Conservation (phyloP, 352 stramenopile genomes). For the Phytopythium montanum region DNA sequence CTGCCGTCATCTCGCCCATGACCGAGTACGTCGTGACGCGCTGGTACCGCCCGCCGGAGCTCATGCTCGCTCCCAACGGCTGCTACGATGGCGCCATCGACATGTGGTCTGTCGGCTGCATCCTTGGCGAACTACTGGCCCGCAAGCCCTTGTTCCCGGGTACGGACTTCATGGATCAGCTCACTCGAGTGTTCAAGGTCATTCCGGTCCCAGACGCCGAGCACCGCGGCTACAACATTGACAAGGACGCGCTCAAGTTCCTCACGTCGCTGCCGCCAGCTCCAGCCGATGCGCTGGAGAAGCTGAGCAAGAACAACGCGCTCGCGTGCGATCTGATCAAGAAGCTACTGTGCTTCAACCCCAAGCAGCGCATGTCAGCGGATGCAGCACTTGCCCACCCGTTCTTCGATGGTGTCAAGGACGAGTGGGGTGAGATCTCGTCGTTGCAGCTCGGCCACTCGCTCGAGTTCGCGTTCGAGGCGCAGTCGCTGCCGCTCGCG, state of each 20-base stretch:
- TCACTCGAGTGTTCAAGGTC: conserved; percentile 78
- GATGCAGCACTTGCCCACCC: conserved; percentile 85
- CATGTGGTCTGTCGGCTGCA: conserved; percentile 89
- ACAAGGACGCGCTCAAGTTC: conserved; percentile 85
- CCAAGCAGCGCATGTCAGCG: conserved; percentile 86
- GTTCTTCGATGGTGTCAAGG: conserved; percentile 88
- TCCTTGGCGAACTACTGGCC: conserved; percentile 90
- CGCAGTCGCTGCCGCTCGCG: conserved; percentile 62
- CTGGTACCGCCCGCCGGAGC: conserved; percentile 91
- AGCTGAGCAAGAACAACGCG: conserved; percentile 39
- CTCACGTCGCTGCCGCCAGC: conserved; percentile 64
- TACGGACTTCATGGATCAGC: conserved; percentile 84
- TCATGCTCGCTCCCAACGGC: conserved; percentile 90
- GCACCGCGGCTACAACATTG: conserved; percentile 64
- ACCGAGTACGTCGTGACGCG: conserved; percentile 90
- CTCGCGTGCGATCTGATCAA: conserved; percentile 81
- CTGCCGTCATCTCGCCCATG: conserved; percentile 59
- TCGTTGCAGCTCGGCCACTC: conserved; percentile 61
- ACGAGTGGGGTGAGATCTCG: conserved; percentile 80
- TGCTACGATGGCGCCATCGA: conserved; percentile 87
- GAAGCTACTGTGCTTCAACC: conserved; percentile 90
- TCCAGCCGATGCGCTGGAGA: conserved; percentile 49
- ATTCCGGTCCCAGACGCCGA: conserved; percentile 65
- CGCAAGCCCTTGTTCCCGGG: conserved; percentile 78
- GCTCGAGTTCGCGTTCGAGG: conserved; percentile 81